Percentiles rank a stretch among this genome's conserved stretches.
These are phyloP conservation scores for Phenoliferia sp. DNA, from an alignment of 1,284 basidiomycete species.

Conservation along the genomic window DNA sequence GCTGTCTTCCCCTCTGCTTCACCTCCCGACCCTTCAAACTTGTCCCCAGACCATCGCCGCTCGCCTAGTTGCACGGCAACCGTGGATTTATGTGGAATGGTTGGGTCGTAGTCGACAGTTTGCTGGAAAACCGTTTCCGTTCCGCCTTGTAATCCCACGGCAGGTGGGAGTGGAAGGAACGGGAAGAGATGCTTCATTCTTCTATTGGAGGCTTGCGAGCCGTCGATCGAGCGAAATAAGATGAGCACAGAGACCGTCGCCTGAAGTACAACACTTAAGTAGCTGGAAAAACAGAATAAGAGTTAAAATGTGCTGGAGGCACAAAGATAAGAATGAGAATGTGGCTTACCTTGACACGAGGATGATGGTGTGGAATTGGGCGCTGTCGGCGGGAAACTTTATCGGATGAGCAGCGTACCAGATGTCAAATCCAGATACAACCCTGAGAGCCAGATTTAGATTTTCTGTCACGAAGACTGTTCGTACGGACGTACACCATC, in stretches of 20 bases:
- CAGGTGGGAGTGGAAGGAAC: conserved; percentile 17
- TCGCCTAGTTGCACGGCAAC: no score
- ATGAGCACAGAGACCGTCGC: conserved; percentile 23
- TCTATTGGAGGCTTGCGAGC: not conserved
- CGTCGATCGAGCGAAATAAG: conserved; percentile 28
- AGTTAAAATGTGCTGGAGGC: no score
- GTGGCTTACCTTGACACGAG: conserved; percentile 6
- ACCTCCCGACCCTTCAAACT: no score
- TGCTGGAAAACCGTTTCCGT: not conserved
- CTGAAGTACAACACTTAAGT: conserved; percentile 17
- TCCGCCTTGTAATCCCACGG: not conserved
- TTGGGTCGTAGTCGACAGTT: not conserved
- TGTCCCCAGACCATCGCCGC: no score
- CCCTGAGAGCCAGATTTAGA: no score
- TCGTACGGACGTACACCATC: conserved; percentile 4
- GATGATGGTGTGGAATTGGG: conserved; percentile 12
- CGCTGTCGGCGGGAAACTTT: conserved; percentile 5
- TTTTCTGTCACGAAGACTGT: no score
- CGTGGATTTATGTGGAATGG: no score
- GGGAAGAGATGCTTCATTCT: conserved; percentile 1
- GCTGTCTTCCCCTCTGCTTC: no score
- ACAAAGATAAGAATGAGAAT: no score
- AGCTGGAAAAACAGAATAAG: conserved; percentile 4
- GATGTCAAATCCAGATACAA: not conserved
- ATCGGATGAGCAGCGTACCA: conserved; percentile 15